Evolutionary conservation across 2,329 filamentous ascomycete species (phyloP), one percentile per base, ranked within the genome.

Genomic region (Scopulariopsis brevicaulis): DNA sequence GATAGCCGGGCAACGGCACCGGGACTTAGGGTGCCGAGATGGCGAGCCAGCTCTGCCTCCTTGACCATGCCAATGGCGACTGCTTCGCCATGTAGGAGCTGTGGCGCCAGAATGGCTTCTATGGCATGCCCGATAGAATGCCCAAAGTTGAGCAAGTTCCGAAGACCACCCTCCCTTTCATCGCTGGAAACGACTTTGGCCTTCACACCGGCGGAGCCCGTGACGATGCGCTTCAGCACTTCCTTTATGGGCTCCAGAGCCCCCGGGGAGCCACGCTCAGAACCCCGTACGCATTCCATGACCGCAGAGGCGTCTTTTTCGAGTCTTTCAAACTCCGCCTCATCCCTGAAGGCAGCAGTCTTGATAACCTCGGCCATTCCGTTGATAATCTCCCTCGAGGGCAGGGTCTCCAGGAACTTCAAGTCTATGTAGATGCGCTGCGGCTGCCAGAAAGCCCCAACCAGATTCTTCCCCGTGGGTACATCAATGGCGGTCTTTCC

Each of bases 41-140:
- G 89, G 59, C 94, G 87, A 25, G 94, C 90, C 58, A 99, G 77
- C 70, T 97, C 94, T 12, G 93, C 94, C 72, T 99, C 94, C 70
- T 95, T 96, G 60, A 97, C 89, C 94, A 99, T 99, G 28, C 94
- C 94, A 64, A 99, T 96, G 24, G 94, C 90, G 12, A 99, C 93
- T 62, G 89, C 91, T 70, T 99, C 94, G 60, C 94, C 94, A 67
- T 99, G 94, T 7, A 99, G 82, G 43, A 99, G 85, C 71, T 99
- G 93, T 0, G 94, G 94, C 0, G 95, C 96, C 50, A 97, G 79
- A 53, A 99, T 91, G 32, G 94, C 94, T 73, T 99, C 94, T 65
- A 93, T 91, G 20, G 94, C 94, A 72, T 99, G 94, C 15, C 94
- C 94, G 63, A 99, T 97, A 1, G 94, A 97, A 70, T 99, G 94